These are phyloP conservation scores for Tetrahymena thermophila DNA, from an alignment of 73 alveolate species.

Conservation along the genomic window DNA sequence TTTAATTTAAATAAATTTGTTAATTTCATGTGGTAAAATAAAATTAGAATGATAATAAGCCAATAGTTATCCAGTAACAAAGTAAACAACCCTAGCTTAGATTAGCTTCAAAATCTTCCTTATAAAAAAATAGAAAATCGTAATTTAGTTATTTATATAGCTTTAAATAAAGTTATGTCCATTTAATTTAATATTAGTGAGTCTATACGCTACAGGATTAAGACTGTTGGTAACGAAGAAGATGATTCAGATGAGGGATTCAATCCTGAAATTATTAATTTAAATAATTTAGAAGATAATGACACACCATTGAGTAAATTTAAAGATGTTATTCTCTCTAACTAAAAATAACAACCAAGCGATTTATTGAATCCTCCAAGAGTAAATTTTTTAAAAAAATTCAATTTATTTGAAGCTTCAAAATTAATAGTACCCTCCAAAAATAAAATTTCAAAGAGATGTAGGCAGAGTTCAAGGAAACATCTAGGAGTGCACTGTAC, in stretches of 20 bases:
- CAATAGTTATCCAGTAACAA: not conserved
- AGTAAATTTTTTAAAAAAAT: not conserved
- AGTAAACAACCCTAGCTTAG: not conserved
- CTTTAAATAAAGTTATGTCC: not conserved
- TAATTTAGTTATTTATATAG: not conserved
- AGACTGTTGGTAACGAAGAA: not conserved
- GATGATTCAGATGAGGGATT: not conserved
- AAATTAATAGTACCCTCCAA: not conserved
- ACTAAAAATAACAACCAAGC: not conserved
- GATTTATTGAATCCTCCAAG: not conserved
- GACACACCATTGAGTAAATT: not conserved
- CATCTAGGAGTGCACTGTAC: not conserved
- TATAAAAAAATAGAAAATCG: not conserved
- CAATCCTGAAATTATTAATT: not conserved
- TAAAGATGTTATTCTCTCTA: not conserved
- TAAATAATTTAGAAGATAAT: not conserved
- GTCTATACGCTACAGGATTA: not conserved
- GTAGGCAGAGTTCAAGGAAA: not conserved
- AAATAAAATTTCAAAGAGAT: not conserved
- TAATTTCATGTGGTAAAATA: not conserved
- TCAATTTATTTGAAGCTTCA: not conserved
- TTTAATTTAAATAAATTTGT: not conserved
- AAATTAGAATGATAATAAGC: not conserved
- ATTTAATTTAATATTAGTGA: not conserved
- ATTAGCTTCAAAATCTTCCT: not conserved